A percentile compares a stretch with the other conserved stretches of the same genome.
Conservation (phyloP, 306 rosid species). For the Ziziphus jujuba region DNA sequence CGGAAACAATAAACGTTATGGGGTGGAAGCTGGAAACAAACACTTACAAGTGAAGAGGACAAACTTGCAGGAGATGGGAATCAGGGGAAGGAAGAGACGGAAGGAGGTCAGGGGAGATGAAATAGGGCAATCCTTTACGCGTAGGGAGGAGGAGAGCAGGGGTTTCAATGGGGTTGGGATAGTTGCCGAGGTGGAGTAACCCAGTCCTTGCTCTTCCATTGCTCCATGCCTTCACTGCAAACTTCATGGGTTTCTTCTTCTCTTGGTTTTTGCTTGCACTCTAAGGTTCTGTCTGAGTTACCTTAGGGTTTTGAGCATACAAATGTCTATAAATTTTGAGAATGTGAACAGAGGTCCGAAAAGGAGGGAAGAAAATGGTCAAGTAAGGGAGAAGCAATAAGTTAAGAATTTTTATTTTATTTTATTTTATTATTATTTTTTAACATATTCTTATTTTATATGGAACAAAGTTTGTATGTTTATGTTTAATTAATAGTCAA, state of each 20-base stretch:
- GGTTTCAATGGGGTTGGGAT: slow-evolving; percentile 53
- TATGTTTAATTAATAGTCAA: no score
- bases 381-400: no score
- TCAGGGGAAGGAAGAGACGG: slow-evolving; percentile 90
- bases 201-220: slow-evolving; percentile 69
- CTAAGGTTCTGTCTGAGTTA: not conserved
- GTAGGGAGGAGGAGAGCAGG: slow-evolving; percentile 84
- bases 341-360: no score
- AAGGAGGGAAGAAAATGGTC: no score
- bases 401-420: no score
- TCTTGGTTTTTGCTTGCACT: not conserved
- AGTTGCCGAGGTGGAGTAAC: slow-evolving; percentile 51
- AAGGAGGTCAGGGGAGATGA: slow-evolving; percentile 79
- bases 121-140: slow-evolving; percentile 79
- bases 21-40: not conserved
- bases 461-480: no score
- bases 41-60: slow-evolving; percentile 82
- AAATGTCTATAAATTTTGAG: no score
- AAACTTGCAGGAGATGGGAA: slow-evolving; percentile 74
- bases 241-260: slow-evolving; percentile 46
- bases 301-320: not conserved
- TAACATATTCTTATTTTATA: no score
- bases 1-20: no score
- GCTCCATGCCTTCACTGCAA: slow-evolving; percentile 65
- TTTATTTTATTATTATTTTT: no score